These are phyloP conservation scores for Lotmaria passim DNA, from an alignment of 208 protist species.

Conservation along the genomic window DNA sequence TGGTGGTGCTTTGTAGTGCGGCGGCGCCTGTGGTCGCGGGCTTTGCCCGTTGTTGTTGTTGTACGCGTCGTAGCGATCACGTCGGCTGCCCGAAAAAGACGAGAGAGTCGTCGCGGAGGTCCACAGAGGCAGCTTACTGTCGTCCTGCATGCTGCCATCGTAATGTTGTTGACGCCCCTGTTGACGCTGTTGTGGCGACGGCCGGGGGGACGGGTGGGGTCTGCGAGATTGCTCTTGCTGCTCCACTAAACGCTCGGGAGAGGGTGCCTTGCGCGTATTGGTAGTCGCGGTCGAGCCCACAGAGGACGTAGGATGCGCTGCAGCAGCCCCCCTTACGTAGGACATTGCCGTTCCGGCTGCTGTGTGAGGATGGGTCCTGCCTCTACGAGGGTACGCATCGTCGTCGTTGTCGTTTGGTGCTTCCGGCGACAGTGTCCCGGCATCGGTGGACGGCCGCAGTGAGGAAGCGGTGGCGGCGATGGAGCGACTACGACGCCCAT, in stretches of 20 bases:
- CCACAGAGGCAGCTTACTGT: constrained; percentile 26
- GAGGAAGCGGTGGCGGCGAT: constrained; percentile 10
- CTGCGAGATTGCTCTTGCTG: not conserved
- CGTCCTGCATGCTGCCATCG: constrained; percentile 9
- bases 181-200: not conserved
- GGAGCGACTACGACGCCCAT: too few relatives aligned
- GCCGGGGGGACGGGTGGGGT: not conserved
- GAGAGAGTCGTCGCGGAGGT: constrained; percentile 32
- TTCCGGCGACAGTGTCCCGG: constrained; percentile 16
- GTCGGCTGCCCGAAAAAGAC: not conserved
- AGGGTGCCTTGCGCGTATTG: constrained; percentile 23
- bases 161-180: not conserved
- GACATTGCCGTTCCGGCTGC: not conserved
- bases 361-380: not conserved
- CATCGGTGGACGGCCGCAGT: constrained; percentile 21
- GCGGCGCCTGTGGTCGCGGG: constrained; percentile 17
- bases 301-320: not conserved
- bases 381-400: too few relatives aligned
- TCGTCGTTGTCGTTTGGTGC: not conserved
- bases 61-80: too few relatives aligned
- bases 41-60: constrained; percentile 6
- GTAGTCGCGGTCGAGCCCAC: constrained; percentile 19
- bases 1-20: not conserved
- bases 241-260: constrained; percentile 23
- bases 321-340: not conserved